phyloP scores from a whole-genome alignment of 495 filamentous ascomycete species.

The Oleoguttula mirabilis region DNA sequence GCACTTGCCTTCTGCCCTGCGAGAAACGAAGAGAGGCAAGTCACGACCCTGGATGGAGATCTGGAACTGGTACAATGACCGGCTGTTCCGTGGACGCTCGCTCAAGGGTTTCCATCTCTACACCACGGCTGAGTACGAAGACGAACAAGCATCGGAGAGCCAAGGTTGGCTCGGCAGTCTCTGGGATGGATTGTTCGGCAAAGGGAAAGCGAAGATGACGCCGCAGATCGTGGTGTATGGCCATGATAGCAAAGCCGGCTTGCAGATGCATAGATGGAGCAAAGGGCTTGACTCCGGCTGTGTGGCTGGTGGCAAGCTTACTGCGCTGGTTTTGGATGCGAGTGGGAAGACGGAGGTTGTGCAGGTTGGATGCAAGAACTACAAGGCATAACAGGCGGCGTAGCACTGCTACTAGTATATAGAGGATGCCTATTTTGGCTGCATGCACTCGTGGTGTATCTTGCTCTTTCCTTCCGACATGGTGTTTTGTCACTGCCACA shows the following conservation, averaged over 20 bases:
- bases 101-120: conserved; percentile 1
- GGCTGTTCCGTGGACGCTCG: conserved; percentile 7
- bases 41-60: conserved; percentile 12
- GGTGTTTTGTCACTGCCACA: no score
- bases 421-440: no score
- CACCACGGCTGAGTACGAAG: neutral
- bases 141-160: conserved; percentile 49
- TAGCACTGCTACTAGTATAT: no score
- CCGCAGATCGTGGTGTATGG: conserved; percentile 62
- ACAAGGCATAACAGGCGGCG: no score
- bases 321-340: conserved; percentile 59
- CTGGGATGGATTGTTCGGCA: neutral
- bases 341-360: conserved; percentile 16
- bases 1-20: conserved; percentile 23
- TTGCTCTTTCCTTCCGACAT: no score
- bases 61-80: conserved; percentile 19
- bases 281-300: conserved; percentile 81
- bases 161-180: conserved; percentile 22
- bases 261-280: conserved; percentile 56
- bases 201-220: conserved; percentile 23
- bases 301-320: conserved; percentile 57
- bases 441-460: no score
- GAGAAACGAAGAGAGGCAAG: conserved; percentile 6
- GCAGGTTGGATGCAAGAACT: conserved; percentile 13
- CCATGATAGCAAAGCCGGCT: conserved; percentile 63